A percentile compares a stretch with the other conserved stretches of the same genome.
phyloP scores from a whole-genome alignment of 108 stramenopile species.

The Nitzschia palea region DNA sequence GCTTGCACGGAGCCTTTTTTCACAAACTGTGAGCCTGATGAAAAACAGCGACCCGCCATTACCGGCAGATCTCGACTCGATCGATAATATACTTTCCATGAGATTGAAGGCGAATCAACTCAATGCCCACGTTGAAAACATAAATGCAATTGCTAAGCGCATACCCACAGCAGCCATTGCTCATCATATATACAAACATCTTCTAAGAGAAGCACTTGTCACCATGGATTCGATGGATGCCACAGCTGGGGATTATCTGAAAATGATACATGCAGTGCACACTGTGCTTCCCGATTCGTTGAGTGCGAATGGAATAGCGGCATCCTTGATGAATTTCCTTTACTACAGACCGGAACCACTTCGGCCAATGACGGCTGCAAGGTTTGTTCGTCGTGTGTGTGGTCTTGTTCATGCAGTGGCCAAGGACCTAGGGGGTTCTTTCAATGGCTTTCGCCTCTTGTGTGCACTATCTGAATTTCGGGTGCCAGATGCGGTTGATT shows the following conservation, averaged over 20 bases:
- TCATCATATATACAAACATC: slow-evolving; percentile 52
- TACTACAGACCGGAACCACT: neutral
- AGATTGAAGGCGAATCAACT: slow-evolving; percentile 74
- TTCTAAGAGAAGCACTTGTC: slow-evolving; percentile 39
- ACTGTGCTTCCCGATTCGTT: slow-evolving; percentile 30
- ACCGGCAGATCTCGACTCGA: slow-evolving; percentile 56
- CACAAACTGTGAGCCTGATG: slow-evolving; percentile 47
- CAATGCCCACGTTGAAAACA: slow-evolving; percentile 64
- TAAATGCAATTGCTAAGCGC: slow-evolving; percentile 51
- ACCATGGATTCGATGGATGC: slow-evolving; percentile 14
- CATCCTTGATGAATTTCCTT: slow-evolving; percentile 30
- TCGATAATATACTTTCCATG: slow-evolving; percentile 66
- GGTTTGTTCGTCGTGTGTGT: slow-evolving; percentile 30
- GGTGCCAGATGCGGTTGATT: slow-evolving; percentile 21
- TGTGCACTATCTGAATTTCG: slow-evolving; percentile 36
- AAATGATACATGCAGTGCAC: slow-evolving; percentile 61
- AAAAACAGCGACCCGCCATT: slow-evolving; percentile 62
- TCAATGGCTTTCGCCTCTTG: slow-evolving; percentile 49
- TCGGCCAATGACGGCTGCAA: neutral
- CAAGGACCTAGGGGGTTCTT: slow-evolving; percentile 40
- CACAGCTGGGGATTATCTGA: slow-evolving; percentile 36
- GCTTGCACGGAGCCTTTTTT: slow-evolving; percentile 62
- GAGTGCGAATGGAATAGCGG: slow-evolving; percentile 44
- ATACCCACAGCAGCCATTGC: slow-evolving; percentile 54
- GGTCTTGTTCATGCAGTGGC: slow-evolving; percentile 40